Conservation (phyloP, 345 rosid genomes). For the Bruguiera sexangula region DNA sequence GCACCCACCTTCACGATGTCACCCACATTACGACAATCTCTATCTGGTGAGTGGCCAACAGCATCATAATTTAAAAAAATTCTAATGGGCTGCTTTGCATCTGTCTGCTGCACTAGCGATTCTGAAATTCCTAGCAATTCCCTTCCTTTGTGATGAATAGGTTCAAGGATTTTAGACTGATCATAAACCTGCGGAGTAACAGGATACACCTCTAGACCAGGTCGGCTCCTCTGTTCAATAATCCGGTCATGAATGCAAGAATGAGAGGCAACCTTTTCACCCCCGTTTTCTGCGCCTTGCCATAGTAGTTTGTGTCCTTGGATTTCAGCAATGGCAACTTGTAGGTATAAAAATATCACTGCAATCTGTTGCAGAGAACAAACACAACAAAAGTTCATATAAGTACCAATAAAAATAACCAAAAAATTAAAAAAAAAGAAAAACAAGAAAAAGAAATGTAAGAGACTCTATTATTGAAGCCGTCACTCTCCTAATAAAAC, state of each 20-base stretch:
- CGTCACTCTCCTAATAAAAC: too few species aligned
- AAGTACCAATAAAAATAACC: not conserved
- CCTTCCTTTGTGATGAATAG: conserved; percentile 63
- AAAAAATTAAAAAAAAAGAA: not conserved
- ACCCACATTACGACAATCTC: conserved; percentile 84
- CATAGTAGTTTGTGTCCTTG: conserved; percentile 33
- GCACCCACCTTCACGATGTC: conserved; percentile 81
- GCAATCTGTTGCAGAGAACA: conserved; percentile 48
- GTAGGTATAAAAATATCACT: conserved; percentile 48
- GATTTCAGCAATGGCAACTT: conserved; percentile 39
- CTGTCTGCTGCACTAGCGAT: conserved; percentile 30
- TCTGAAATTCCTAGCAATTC: conserved; percentile 58
- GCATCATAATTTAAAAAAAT: conserved; percentile 96
- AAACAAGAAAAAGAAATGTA: not conserved
- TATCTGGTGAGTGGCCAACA: conserved; percentile 86
- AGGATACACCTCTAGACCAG: conserved; percentile 74
- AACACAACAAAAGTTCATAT: not conserved
- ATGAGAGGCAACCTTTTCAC: conserved; percentile 52
- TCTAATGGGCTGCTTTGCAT: conserved; percentile 80
- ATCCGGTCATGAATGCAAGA: conserved; percentile 96
- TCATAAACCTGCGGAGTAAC: conserved; percentile 89
- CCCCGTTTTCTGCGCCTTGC: conserved; percentile 42
- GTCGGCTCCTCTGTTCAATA: conserved; percentile 76
- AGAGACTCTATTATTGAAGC: too few species aligned
- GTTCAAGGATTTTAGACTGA: conserved; percentile 36